Percentiles rank a stretch among this genome's conserved stretches.
Conservation (phyloP, 2,329 filamentous ascomycete genomes). For the Monosporascus sp. region DNA sequence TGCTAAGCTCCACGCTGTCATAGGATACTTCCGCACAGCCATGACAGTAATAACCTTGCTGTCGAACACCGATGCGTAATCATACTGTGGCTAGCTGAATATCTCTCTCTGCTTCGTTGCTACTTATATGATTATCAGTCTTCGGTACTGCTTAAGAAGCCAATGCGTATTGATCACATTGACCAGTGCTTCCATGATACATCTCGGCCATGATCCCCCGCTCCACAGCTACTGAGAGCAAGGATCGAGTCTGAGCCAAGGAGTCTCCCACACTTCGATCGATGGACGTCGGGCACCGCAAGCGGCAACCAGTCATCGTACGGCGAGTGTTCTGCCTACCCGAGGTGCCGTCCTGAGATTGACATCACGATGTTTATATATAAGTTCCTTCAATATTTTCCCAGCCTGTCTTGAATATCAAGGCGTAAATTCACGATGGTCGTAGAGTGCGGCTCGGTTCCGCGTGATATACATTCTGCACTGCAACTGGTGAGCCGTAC, state of each 20-base stretch:
- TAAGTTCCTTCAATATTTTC: background rate
- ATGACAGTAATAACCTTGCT: no score
- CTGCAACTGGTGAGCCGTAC: background rate
- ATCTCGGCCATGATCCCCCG: background rate
- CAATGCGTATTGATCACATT: background rate
- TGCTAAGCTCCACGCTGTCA: no score
- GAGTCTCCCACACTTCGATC: background rate
- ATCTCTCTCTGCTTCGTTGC: no score
- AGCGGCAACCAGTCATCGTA: background rate
- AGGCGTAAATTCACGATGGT: background rate
- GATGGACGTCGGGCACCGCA: background rate
- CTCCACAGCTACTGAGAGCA: background rate
- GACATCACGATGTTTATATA: background rate
- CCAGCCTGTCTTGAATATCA: background rate
- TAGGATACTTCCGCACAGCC: no score
- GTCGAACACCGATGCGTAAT: no score
- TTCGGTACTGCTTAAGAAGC: background rate
- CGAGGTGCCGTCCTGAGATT: background rate
- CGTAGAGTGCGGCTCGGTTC: background rate
- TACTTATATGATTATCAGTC: no score
- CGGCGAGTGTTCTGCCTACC: background rate
- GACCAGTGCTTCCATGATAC: background rate
- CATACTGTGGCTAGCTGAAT: no score
- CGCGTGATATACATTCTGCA: background rate
- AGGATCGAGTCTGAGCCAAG: background rate